Conservation (phyloP, 176 grass and related monocot genomes). For the Musa schizocarpa region DNA sequence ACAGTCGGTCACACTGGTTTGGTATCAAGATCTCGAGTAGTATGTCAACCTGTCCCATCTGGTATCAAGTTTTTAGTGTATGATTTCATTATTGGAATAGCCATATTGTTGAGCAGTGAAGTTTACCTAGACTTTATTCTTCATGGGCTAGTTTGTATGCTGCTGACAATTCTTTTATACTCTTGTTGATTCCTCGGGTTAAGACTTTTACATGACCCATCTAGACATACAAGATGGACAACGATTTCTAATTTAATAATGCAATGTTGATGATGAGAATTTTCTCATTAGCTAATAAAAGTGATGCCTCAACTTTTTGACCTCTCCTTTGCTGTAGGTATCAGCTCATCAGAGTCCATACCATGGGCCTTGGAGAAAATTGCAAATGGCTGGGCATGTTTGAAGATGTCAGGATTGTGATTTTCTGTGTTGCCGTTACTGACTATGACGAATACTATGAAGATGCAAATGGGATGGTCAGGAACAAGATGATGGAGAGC, state of each 20-base stretch:
- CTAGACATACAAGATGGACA: neutral
- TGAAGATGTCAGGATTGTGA: constrained; percentile 63
- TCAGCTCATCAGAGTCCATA: constrained; percentile 76
- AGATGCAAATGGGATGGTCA: constrained; percentile 33
- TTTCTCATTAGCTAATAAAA: neutral
- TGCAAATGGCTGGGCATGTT: constrained; percentile 89
- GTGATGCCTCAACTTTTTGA: neutral
- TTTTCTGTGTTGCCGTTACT: constrained; percentile 62
- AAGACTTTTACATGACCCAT: no score
- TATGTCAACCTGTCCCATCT: no score
- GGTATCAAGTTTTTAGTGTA: no score
- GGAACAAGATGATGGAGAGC: constrained; percentile 87
- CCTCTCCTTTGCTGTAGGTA: constrained; percentile 31
- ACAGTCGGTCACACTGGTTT: neutral
- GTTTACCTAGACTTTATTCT: no score
- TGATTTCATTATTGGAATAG: no score
- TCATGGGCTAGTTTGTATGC: neutral
- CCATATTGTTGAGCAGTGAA: no score
- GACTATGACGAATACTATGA: constrained; percentile 69
- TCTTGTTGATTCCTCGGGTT: no score
- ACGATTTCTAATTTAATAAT: neutral
- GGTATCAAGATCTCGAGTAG: no score
- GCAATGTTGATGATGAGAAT: neutral
- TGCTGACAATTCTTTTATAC: constrained; percentile 15
- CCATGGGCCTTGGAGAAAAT: constrained; percentile 53